Percentiles rank a stretch among this genome's conserved stretches.
phyloP scores from a whole-genome alignment of 2,329 filamentous ascomycete species.

The Colletotrichum camelliae region DNA sequence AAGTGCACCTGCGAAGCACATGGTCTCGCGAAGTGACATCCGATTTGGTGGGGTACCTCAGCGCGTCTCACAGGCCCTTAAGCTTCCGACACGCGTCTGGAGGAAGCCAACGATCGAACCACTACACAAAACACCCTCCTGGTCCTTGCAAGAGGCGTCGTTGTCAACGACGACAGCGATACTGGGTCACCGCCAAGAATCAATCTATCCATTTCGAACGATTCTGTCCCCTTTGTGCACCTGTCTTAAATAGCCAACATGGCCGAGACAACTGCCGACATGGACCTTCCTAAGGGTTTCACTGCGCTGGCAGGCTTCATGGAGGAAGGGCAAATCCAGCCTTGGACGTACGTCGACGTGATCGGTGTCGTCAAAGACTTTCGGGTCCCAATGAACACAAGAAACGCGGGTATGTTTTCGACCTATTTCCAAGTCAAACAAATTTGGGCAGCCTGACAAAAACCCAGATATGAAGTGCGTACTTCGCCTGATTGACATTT shows the following conservation, averaged over 20 bases:
- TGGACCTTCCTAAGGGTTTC: constrained; percentile 45
- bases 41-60: not conserved
- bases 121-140: not conserved
- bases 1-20: not conserved
- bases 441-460: not conserved
- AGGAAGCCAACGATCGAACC: not conserved
- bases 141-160: not conserved
- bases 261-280: not conserved
- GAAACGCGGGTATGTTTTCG: constrained; percentile 46
- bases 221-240: not conserved
- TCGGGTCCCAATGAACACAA: constrained; percentile 56
- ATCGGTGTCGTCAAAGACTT: constrained; percentile 76
- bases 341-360: constrained; percentile 54
- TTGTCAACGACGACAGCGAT: not conserved
- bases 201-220: not conserved
- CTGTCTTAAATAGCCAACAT: not conserved
- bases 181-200: not conserved
- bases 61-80: not conserved
- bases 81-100: not conserved
- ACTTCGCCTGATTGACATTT: constrained; percentile 65
- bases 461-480: constrained; percentile 63
- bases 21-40: not conserved
- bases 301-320: constrained; percentile 47
- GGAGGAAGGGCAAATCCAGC: constrained; percentile 34
- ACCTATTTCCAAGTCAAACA: not conserved